Evolutionary conservation across 129 eudicot genomes (phyloP).

Genomic region (Flaveria brownii): DNA sequence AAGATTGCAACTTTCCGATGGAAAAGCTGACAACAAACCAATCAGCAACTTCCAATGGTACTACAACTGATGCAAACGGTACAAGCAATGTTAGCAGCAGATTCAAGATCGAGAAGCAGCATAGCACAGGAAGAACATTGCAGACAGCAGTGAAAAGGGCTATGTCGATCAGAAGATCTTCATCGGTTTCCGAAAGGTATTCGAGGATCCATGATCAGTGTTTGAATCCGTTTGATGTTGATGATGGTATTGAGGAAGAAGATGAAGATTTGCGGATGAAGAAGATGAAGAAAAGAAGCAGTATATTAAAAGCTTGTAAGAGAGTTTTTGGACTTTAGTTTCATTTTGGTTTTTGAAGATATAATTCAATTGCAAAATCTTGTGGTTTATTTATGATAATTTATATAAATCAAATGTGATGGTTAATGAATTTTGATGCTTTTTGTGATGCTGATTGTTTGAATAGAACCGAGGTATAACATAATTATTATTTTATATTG

Average conservation of each 20-base stretch:
- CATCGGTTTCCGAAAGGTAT: constrained; percentile 75
- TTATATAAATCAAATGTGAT: too few relatives aligned
- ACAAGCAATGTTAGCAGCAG: constrained; percentile 20
- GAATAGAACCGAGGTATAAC: too few relatives aligned
- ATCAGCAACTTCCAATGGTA: constrained; percentile 37
- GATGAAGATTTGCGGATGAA: constrained; percentile 33
- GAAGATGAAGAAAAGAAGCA: constrained; percentile 34
- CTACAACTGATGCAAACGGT: constrained; percentile 24
- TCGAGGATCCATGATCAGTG: constrained; percentile 67
- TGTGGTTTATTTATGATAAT: too few relatives aligned
- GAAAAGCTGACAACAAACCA: constrained; percentile 38
- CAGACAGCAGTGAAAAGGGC: constrained; percentile 48
- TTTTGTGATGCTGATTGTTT: too few relatives aligned
- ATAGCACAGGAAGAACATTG: constrained; percentile 42
- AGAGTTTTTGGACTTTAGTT: constrained; percentile 56
- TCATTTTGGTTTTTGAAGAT: not conserved
- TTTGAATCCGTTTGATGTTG: constrained; percentile 33
- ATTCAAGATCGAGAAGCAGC: constrained; percentile 45
- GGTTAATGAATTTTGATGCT: too few relatives aligned
- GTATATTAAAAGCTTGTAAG: constrained; percentile 60
- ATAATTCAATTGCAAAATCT: too few relatives aligned
- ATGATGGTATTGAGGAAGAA: constrained; percentile 6
- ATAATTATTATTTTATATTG: too few relatives aligned
- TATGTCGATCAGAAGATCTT: constrained; percentile 67
- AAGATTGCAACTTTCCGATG: constrained; percentile 7